Conservation (phyloP, 75 land plant genomes). For the Isoetes taiwanensis region DNA sequence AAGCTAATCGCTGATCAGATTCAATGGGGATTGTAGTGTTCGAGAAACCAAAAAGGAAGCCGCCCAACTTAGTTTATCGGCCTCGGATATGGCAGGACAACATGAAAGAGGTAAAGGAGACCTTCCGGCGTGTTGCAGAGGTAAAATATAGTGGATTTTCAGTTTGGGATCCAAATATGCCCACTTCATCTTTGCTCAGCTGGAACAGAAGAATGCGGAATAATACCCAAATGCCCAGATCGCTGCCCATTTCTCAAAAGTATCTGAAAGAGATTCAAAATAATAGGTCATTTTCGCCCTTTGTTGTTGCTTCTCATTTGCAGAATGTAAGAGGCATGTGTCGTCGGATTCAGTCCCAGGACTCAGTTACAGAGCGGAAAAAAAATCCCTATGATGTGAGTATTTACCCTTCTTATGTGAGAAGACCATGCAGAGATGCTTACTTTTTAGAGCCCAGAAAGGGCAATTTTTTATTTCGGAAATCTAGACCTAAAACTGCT, state of each 20-base stretch:
- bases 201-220: constrained; percentile 6
- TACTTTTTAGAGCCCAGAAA: not conserved
- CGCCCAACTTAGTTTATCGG: not conserved
- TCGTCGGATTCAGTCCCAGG: constrained; percentile 7
- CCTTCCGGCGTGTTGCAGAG: constrained; percentile 6
- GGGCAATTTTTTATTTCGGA: not conserved
- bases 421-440: not conserved
- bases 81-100: constrained; percentile 10
- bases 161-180: constrained; percentile 7
- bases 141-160: constrained; percentile 12
- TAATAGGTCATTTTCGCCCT: constrained; percentile 7
- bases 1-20: no score
- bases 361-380: not conserved
- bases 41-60: constrained; percentile 7
- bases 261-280: constrained; percentile 10
- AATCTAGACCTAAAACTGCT: not conserved
- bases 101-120: constrained; percentile 16
- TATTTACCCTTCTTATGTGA: constrained; percentile 3
- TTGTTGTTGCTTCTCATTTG: constrained; percentile 4
- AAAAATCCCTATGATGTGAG: constrained; percentile 9
- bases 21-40: constrained; percentile 6
- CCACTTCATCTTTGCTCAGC: not conserved
- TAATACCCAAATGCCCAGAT: not conserved
- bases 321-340: constrained; percentile 16
- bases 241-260: not conserved